These are phyloP conservation scores for Adenanthera pavonina DNA, from an alignment of 306 rosid genomes.

Conservation along the genomic window DNA sequence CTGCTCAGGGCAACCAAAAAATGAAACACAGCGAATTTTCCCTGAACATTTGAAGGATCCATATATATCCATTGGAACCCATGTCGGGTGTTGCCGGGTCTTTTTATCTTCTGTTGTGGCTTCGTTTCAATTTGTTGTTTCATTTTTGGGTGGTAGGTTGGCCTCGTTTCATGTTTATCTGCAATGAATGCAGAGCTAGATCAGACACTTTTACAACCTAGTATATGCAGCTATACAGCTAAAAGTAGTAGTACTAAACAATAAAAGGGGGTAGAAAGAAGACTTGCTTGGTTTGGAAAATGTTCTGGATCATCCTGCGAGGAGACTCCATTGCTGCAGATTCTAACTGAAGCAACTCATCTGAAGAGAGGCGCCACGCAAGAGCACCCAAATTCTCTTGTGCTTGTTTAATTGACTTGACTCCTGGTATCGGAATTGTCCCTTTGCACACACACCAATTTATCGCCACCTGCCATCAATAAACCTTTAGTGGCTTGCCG, in stretches of 20 bases:
- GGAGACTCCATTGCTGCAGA: slow-evolving; percentile 72
- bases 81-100: not conserved
- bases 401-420: slow-evolving; percentile 80
- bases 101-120: not conserved
- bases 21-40: not conserved
- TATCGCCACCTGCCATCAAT: slow-evolving; percentile 77
- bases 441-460: slow-evolving; percentile 95
- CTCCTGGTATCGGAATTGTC: slow-evolving; percentile 88
- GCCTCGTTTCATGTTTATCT: not conserved
- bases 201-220: not conserved
- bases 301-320: slow-evolving; percentile 80
- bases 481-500: slow-evolving; percentile 30
- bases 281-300: slow-evolving; percentile 88
- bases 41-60: too few species aligned
- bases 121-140: too few species aligned
- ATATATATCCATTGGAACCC: not conserved
- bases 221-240: too few species aligned
- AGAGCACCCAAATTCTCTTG: slow-evolving; percentile 90
- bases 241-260: too few species aligned
- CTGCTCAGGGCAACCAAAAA: not conserved
- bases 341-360: slow-evolving; percentile 71
- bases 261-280: not conserved
- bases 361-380: slow-evolving; percentile 73
- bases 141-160: too few species aligned
- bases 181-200: not conserved